These are phyloP conservation scores for Pseudogymnoascus sp. DNA, from an alignment of 2,329 filamentous ascomycete species.

Conservation along the genomic window DNA sequence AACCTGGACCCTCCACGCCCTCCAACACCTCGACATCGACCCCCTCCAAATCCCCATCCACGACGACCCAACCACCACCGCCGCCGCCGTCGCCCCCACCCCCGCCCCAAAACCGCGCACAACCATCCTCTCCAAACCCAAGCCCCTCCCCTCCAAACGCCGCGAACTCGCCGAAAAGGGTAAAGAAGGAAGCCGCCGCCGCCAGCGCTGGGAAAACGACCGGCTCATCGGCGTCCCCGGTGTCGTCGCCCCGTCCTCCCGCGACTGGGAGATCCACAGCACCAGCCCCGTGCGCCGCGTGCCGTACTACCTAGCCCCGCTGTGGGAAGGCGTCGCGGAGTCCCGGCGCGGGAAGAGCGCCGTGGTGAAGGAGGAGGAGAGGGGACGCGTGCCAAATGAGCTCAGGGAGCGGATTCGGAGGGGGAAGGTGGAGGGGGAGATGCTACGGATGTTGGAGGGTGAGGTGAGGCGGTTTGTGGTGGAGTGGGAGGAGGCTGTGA, in stretches of 20 bases:
- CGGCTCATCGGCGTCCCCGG: conserved; percentile 80
- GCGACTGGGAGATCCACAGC: conserved; percentile 75
- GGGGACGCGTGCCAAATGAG: conserved; percentile 65
- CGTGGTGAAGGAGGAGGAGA: conserved; percentile 28
- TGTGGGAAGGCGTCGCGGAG: conserved; percentile 66
- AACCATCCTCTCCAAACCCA: conserved; percentile 24
- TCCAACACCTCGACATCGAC: conserved; percentile 28
- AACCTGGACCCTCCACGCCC: conserved; percentile 55
- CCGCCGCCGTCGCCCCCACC: conserved; percentile 53
- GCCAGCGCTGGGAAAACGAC: conserved; percentile 94
- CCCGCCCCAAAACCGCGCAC: conserved; percentile 62
- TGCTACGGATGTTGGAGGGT: conserved; percentile 77
- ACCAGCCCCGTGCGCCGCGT: conserved; percentile 71
- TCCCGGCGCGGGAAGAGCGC: conserved; percentile 36
- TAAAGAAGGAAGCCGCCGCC: conserved; percentile 78
- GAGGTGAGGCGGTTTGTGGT: conserved; percentile 70
- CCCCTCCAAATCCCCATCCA: conserved; percentile 21
- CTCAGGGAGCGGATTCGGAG: conserved; percentile 75
- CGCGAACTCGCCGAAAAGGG: conserved; percentile 73
- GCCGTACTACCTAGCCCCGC: conserved; percentile 80
- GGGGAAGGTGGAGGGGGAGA: conserved; percentile 62
- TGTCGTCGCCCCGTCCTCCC: conserved; percentile 69
- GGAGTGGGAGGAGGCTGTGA: conserved; percentile 47
- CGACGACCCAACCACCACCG: conserved; percentile 21
- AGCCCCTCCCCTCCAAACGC: conserved; percentile 29